Evolutionary conservation across 371 early-diverging fungal species (phyloP).

Genomic region (Mortierella sp.): DNA sequence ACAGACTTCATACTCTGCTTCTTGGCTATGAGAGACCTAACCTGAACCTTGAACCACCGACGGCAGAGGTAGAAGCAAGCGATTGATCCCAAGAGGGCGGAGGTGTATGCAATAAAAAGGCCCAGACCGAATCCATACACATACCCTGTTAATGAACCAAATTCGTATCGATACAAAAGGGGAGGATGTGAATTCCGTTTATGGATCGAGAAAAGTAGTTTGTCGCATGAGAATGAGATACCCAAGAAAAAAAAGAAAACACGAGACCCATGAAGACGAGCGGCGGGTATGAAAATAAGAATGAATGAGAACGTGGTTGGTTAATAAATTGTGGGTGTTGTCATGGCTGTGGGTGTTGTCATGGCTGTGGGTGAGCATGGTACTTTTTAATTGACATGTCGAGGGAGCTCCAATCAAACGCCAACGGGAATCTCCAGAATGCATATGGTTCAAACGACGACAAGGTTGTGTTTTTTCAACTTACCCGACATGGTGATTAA

Average conservation of each 20-base stretch:
- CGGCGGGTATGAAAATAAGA: no score
- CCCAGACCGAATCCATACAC: constrained; percentile 76
- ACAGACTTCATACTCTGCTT: constrained; percentile 71
- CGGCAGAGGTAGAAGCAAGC: constrained; percentile 74
- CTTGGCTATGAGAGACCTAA: constrained; percentile 65
- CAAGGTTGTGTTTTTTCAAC: neutral
- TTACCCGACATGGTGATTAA: constrained; percentile 69
- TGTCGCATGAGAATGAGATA: constrained; percentile 2
- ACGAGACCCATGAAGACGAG: neutral
- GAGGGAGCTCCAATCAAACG: neutral
- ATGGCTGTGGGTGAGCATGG: neutral
- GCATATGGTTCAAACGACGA: neutral
- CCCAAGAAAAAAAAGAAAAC: neutral
- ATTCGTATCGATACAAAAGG: neutral
- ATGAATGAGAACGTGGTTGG: neutral
- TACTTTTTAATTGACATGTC: neutral
- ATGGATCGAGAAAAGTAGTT: neutral
- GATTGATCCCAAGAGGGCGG: constrained; percentile 72
- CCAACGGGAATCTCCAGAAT: neutral
- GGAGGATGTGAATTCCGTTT: neutral
- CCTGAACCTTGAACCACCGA: constrained; percentile 64
- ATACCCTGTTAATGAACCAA: constrained; percentile 61
- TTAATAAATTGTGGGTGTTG: neutral
- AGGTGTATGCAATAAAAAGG: constrained; percentile 73
- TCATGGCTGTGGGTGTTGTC: neutral